phyloP scores from a whole-genome alignment of 345 rosid species.

The Excoecaria agallocha region DNA sequence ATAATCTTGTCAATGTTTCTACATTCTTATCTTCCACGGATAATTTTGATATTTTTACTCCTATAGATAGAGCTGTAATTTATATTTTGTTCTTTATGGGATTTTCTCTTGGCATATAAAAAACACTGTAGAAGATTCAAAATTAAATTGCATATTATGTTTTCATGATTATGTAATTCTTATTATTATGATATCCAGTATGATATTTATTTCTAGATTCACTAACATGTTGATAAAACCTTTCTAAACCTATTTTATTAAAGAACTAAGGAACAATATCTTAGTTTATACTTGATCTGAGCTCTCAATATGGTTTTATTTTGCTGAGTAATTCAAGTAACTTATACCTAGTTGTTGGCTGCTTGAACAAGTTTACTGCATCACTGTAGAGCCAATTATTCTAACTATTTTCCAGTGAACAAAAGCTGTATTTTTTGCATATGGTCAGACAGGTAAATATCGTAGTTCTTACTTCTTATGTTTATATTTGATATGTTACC shows the following conservation, averaged over 20 bases:
- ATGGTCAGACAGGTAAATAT: constrained; percentile 96
- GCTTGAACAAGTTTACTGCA: constrained; percentile 69
- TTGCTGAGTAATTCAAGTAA: not conserved
- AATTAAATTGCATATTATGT: not conserved
- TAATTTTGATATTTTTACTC: no score
- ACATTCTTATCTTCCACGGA: no score
- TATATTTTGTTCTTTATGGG: not conserved
- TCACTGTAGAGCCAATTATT: constrained; percentile 87
- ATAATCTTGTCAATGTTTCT: no score
- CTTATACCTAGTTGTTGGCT: constrained; percentile 5
- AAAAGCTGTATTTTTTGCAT: constrained; percentile 99
- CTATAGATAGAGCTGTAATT: no score
- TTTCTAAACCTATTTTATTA: not conserved
- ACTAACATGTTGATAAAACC: not conserved
- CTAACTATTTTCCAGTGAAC: constrained; percentile 88
- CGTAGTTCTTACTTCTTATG: not conserved
- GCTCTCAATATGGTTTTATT: not conserved
- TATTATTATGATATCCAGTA: not conserved
- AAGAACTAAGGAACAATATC: not conserved
- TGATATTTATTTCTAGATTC: not conserved
- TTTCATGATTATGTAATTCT: not conserved
- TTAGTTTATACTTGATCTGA: not conserved
- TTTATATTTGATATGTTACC: not conserved
- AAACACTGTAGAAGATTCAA: not conserved
- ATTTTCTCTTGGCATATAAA: not conserved